Evolutionary conservation across 306 rosid species (phyloP), one percentile per base, ranked within the genome.

Genomic region (Biancaea sappan): DNA sequence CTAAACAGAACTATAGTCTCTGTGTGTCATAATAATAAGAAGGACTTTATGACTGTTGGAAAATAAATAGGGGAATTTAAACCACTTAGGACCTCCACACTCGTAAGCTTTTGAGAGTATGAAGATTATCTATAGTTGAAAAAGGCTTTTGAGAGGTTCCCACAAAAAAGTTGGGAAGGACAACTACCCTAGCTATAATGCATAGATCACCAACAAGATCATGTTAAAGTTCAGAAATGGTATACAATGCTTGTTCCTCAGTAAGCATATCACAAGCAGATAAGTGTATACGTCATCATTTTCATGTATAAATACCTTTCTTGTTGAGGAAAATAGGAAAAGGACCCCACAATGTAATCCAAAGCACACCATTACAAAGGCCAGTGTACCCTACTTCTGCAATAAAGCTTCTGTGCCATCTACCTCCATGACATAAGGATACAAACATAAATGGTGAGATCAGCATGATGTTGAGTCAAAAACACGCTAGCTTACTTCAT

Each of bases 271-370:
- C 71, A 79, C 73, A 51, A 38, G 71, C 61, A 50, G 28, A 46
- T 31, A 18, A 1, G 67, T 32, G 69, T 59, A 54, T 72, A 69
- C 13, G 16, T 73, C 71, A 44, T 54, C 13, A 37, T 46, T 85
- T 31, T 77, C 78, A 85, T 35, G 88, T 51, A 66, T 84, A 85
- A 63, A 88, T 70, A 79, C 89, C 84, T 82, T 84, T 82, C 81
- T 76, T 78, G 90, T 84, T 92, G 64, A 87, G 87, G 84, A 83
- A 74, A 70, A 88, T 92, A 76, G 90, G 80, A 60, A 80, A 54
- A 41, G 79, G 69, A 77, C 89, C 70, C 94, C 92, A 87, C 76
- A 84, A 85, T 52, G 86, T 62, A 73, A 87, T 85, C 81, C 80
- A 89, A 74, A 85, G 83, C 90, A 71, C n/a, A 86, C 21, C 44